Base-by-base conservation (phyloP, 2,329 filamentous ascomycete genomes). In the Diaporthe humulicola region DNA sequence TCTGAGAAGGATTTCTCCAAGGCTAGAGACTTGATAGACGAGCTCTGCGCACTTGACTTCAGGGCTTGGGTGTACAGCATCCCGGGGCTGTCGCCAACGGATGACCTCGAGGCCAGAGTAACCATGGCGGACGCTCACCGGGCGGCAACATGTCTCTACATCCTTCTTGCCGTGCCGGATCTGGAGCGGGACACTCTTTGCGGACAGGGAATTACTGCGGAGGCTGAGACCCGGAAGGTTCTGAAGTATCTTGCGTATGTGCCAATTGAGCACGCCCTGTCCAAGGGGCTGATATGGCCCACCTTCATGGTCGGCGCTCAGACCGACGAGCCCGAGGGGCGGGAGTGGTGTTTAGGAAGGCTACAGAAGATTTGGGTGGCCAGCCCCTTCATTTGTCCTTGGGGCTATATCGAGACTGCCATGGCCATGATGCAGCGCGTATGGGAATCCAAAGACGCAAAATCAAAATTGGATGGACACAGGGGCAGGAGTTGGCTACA, bases 201-300 rank as follows among this genome's bases (percentile, higher is more conserved):
- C 14, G 38, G 9, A 2, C 22, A 25, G 28, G 8, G 8, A 8
- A 30, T 28, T 40, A 45, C 25, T 17, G 22, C 17, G 15, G 81
- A 82, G 4, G 73, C 78, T 1, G 80, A 91, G 3, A 85, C 86
- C 19, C 76, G 83, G 3, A 87, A 89, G 33, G 83, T 90, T 1
- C 83, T 89, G 9, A 73, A 84, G 3, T 86, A 89, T 36, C 81
- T 91, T 4, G 84, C 85, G 0, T 82, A 81, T 52, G 86, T 91
- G 3, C 85, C 86, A 0, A 83, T 86, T 12, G 83, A 86, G 2
- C 88, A 91, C 60, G 83, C 85, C 1, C 85, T 90, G 28, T 87
- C 90, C 82, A 91, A 91, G 77, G 88, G 87, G 0, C 89, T 88
- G 5, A 86, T 87, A 1, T 91, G 88, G 89, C 88, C 89, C 0